A percentile compares a stretch with the other conserved stretches of the same genome.
These are phyloP conservation scores for Phytopythium delawarense DNA, from an alignment of 352 stramenopile species.

Conservation along the genomic window DNA sequence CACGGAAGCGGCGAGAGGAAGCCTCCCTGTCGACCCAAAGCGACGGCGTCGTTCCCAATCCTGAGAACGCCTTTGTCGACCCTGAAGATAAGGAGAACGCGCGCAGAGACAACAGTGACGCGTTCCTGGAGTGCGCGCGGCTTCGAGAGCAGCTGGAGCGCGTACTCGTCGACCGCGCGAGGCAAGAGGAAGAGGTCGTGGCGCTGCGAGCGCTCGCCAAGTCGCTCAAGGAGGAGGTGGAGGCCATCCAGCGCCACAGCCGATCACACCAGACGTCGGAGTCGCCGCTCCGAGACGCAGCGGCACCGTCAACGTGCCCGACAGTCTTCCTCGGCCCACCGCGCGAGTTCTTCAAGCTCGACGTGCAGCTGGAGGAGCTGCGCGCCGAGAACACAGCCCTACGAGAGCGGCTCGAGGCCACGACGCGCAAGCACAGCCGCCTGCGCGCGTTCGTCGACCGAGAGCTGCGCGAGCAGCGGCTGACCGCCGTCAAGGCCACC, in stretches of 20 bases:
- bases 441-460: constrained; percentile 14
- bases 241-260: constrained; percentile 22
- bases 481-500: constrained; percentile 30
- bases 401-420: constrained; percentile 13
- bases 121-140: constrained; percentile 23
- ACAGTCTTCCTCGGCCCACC: background rate
- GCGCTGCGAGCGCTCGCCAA: constrained; percentile 46
- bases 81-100: constrained; percentile 5
- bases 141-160: constrained; percentile 48
- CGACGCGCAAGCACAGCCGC: background rate
- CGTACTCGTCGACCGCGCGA: constrained; percentile 37
- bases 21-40: background rate
- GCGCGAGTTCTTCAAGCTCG: constrained; percentile 47
- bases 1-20: background rate
- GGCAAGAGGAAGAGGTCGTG: constrained; percentile 58
- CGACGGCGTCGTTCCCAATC: background rate
- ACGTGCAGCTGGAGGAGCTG: constrained; percentile 42
- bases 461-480: constrained; percentile 24
- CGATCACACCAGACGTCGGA: background rate
- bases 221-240: constrained; percentile 52
- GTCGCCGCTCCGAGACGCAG: background rate
- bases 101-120: constrained; percentile 5
- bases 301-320: background rate
- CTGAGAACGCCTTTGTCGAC: background rate
- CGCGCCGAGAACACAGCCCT: constrained; percentile 33